phyloP scores from a whole-genome alignment of 31 red algal genomes.

The Odonthalia washingtoniensis region DNA sequence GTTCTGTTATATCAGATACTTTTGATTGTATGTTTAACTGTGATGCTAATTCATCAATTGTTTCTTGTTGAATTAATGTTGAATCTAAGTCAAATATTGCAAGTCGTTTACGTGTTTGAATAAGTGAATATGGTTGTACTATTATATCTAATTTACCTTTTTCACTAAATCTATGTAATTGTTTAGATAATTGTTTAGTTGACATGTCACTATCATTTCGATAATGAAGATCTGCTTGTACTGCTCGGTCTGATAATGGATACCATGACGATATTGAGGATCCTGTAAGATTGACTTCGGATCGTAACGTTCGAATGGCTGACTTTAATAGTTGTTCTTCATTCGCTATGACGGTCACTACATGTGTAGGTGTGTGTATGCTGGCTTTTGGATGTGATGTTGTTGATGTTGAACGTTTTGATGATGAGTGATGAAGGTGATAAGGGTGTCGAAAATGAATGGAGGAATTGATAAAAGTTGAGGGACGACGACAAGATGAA shows the following conservation, averaged over 20 bases:
- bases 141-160: slow-evolving; percentile 64
- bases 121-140: slow-evolving; percentile 66
- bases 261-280: not conserved
- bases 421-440: no score
- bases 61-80: slow-evolving; percentile 95
- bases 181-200: not conserved
- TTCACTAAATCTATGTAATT: slow-evolving; percentile 49
- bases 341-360: no score
- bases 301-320: no score
- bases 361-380: no score
- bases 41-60: slow-evolving; percentile 90
- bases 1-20: slow-evolving; percentile 81
- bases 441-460: no score
- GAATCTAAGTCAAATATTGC: slow-evolving; percentile 95
- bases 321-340: no score
- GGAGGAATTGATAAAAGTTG: no score
- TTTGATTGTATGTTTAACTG: slow-evolving; percentile 56
- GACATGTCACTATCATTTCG: slow-evolving; percentile 3
- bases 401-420: no score
- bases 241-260: not conserved
- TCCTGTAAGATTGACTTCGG: not conserved
- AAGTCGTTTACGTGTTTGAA: slow-evolving; percentile 76
- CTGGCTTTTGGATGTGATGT: no score
- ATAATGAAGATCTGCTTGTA: not conserved
- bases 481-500: no score